Evolutionary conservation across 495 filamentous ascomycete genomes (phyloP).

Genomic region (Tuber aestivum): DNA sequence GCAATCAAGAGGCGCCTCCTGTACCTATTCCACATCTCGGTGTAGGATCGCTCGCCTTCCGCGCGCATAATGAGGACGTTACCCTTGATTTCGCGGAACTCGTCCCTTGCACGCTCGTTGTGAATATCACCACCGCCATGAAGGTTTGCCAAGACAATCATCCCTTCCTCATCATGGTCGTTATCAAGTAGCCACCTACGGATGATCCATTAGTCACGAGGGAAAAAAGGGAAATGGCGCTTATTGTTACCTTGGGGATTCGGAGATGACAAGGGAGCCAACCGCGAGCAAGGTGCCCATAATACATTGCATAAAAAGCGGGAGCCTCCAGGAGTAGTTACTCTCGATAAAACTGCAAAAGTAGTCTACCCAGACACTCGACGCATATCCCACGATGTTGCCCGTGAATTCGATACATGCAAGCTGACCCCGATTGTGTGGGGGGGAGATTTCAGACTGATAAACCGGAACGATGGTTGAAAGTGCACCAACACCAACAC

Average conservation of each 20-base stretch:
- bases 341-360: slow-evolving; percentile 85
- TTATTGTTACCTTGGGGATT: slow-evolving; percentile 74
- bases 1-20: slow-evolving; percentile 89
- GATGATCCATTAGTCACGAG: slow-evolving; percentile 19
- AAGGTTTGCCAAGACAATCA: slow-evolving; percentile 93
- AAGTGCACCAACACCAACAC: slow-evolving; percentile 85
- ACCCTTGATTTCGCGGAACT: slow-evolving; percentile 99
- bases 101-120: slow-evolving; percentile 79
- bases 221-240: neutral
- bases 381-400: slow-evolving; percentile 90
- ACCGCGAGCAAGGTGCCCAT: slow-evolving; percentile 81
- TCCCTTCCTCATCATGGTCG: slow-evolving; percentile 96
- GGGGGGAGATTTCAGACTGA: slow-evolving; percentile 95
- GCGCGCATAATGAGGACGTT: slow-evolving; percentile 85
- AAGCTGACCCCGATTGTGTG: slow-evolving; percentile 89
- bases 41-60: slow-evolving; percentile 86
- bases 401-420: slow-evolving; percentile 98
- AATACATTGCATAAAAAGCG: slow-evolving; percentile 84
- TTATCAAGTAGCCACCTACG: slow-evolving; percentile 91
- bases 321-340: slow-evolving; percentile 84
- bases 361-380: slow-evolving; percentile 98
- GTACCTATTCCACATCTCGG: slow-evolving; percentile 93
- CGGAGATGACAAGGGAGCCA: slow-evolving; percentile 87
- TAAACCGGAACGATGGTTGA: slow-evolving; percentile 98
- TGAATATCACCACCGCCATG: slow-evolving; percentile 94